Evolutionary conservation across 345 rosid genomes (phyloP).

Genomic region (Rhodomyrtus tomentosa): DNA sequence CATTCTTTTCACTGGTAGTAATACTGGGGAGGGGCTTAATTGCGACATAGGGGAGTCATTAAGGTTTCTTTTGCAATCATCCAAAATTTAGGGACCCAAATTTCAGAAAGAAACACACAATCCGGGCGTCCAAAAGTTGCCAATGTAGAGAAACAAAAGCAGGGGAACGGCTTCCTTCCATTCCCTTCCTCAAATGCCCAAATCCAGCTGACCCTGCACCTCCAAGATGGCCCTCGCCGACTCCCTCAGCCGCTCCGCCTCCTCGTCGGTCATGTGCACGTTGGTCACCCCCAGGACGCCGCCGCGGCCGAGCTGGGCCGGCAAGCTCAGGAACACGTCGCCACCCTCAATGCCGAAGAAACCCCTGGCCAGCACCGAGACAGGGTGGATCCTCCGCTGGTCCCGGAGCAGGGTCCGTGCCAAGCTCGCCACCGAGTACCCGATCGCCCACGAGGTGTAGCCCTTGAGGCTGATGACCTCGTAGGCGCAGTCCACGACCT

Average conservation of each 20-base stretch:
- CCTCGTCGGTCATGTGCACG: conserved; percentile 70
- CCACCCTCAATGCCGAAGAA: conserved; percentile 58
- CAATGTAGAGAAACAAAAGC: not conserved
- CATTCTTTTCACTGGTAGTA: not conserved
- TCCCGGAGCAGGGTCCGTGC: conserved; percentile 63
- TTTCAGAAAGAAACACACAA: not conserved
- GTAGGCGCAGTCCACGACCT: conserved; percentile 56
- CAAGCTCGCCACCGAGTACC: conserved; percentile 76
- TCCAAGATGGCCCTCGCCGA: conserved; percentile 66
- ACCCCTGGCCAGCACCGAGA: conserved; percentile 77
- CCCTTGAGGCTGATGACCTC: conserved; percentile 84
- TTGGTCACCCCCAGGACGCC: conserved; percentile 76
- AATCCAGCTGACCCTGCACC: conserved; percentile 44
- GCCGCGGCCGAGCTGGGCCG: conserved; percentile 61
- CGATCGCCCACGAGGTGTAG: conserved; percentile 98
- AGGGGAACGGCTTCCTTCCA: not conserved
- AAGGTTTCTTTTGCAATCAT: not conserved
- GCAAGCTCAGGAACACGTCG: conserved; percentile 84
- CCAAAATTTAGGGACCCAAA: not conserved
- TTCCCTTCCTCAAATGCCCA: not conserved
- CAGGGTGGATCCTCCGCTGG: conserved; percentile 87
- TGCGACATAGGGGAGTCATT: not conserved
- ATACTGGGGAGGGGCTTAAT: not conserved
- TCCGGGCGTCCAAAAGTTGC: not conserved
- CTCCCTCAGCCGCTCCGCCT: conserved; percentile 34